Conservation (phyloP, 805 yeast genomes). For the Soucietia sequanensis region DNA sequence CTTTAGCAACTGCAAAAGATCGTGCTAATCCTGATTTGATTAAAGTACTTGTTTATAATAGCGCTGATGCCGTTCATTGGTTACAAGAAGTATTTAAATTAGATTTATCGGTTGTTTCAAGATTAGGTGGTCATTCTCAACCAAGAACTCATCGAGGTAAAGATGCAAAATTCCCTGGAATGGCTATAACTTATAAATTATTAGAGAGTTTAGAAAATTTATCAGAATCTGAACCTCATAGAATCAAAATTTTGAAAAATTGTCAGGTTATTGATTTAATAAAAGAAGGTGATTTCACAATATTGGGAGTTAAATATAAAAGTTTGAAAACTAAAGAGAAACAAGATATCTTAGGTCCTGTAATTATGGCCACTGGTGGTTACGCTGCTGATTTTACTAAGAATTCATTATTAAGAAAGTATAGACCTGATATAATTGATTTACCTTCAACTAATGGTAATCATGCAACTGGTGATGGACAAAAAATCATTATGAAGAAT, state of each 20-base stretch:
- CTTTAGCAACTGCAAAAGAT: conserved; percentile 62
- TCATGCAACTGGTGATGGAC: conserved; percentile 66
- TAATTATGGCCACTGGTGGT: conserved; percentile 64
- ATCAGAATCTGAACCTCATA: conserved; percentile 43
- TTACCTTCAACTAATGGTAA: conserved; percentile 61
- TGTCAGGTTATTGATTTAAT: conserved; percentile 45
- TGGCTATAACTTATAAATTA: conserved; percentile 58
- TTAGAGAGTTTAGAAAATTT: conserved; percentile 48
- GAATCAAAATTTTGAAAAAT: conserved; percentile 40
- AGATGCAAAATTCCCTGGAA: conserved; percentile 62
- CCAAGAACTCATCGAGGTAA: conserved; percentile 82
- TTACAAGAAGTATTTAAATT: conserved; percentile 60
- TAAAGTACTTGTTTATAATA: conserved; percentile 56
- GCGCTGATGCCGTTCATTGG: conserved; percentile 72
- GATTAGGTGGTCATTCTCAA: conserved; percentile 79
- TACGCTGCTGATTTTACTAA: conserved; percentile 63
- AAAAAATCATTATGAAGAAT: conserved; percentile 49
- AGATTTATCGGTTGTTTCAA: conserved; percentile 66
- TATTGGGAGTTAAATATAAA: conserved; percentile 33
- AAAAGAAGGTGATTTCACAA: conserved; percentile 18
- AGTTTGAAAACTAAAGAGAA: conserved; percentile 31
- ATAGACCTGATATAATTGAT: conserved; percentile 55
- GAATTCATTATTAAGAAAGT: conserved; percentile 51
- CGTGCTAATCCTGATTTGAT: conserved; percentile 60
- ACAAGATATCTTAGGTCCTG: conserved; percentile 49